Evolutionary conservation across 2,329 filamentous ascomycete species (phyloP).

Genomic region (Fusarium hainanense): DNA sequence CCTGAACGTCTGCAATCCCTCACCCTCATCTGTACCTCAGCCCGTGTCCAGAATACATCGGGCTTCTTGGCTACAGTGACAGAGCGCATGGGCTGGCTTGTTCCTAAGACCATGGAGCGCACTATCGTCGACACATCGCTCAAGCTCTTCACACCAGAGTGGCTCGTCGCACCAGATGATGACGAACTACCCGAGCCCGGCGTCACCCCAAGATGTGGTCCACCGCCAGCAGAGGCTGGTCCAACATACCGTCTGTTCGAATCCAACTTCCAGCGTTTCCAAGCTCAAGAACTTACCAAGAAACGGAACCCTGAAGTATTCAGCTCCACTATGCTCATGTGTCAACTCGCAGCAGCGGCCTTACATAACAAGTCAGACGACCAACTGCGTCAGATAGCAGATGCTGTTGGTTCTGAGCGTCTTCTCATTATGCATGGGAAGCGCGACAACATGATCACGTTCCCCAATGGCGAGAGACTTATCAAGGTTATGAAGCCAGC

Average conservation of each 20-base stretch:
- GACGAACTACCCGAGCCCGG: conserved; percentile 59
- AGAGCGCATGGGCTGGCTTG: conserved; percentile 65
- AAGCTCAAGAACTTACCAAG: conserved; percentile 82
- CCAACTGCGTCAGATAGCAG: conserved; percentile 63
- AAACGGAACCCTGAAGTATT: conserved; percentile 70
- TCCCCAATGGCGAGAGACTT: conserved; percentile 75
- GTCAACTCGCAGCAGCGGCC: conserved; percentile 81
- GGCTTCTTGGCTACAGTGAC: conserved; percentile 73
- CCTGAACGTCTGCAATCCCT: conserved; percentile 67
- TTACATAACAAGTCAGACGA: conserved; percentile 81
- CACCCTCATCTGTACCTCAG: conserved; percentile 70
- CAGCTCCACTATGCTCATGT: conserved; percentile 73
- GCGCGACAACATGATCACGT: conserved; percentile 80
- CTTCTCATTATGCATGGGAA: conserved; percentile 84
- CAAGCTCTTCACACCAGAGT: conserved; percentile 73
- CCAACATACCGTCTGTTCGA: conserved; percentile 67
- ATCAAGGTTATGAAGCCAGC: conserved; percentile 72
- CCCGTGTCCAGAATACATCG: conserved; percentile 69
- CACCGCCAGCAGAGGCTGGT: conserved; percentile 44
- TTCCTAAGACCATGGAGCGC: conserved; percentile 77
- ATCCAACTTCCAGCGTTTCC: conserved; percentile 84
- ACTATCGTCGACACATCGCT: conserved; percentile 72
- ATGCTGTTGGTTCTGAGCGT: conserved; percentile 75
- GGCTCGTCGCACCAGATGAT: conserved; percentile 71
- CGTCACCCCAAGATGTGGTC: conserved; percentile 55